Percentiles rank a stretch among this genome's conserved stretches.
phyloP scores from a whole-genome alignment of 495 filamentous ascomycete species.

The Lepidopterella palustris region DNA sequence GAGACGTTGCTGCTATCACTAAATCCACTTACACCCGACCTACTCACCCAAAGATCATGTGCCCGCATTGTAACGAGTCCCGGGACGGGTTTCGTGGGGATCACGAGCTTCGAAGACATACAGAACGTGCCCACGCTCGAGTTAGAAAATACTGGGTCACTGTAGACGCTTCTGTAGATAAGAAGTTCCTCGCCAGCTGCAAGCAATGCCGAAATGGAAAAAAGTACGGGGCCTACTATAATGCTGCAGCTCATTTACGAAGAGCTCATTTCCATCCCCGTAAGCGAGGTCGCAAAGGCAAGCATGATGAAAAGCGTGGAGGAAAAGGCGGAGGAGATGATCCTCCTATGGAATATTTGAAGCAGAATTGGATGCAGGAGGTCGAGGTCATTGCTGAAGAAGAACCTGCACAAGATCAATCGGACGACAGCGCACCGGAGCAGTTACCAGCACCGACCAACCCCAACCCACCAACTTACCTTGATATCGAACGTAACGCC shows the following conservation, averaged over 20 bases:
- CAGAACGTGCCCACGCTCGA: conserved; percentile 68
- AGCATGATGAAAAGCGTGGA: conserved; percentile 61
- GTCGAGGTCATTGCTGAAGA: conserved; percentile 45
- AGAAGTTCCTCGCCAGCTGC: conserved; percentile 70
- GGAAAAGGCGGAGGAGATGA: conserved; percentile 79
- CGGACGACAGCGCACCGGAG: conserved; percentile 2
- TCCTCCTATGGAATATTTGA: conserved; percentile 73
- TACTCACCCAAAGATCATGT: conserved; percentile 68
- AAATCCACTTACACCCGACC: conserved; percentile 71
- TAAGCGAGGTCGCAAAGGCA: conserved; percentile 49
- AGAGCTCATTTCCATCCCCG: conserved; percentile 78
- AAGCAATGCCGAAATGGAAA: conserved; percentile 76
- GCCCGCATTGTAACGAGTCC: conserved; percentile 64
- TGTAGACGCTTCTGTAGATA: conserved; percentile 53
- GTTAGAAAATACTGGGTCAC: conserved; percentile 77
- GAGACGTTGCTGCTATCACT: conserved; percentile 56
- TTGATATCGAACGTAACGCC: background rate
- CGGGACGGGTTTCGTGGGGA: conserved; percentile 88
- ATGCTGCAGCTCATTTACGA: conserved; percentile 86
- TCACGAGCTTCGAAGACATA: conserved; percentile 85
- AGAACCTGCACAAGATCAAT: background rate
- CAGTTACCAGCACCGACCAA: background rate
- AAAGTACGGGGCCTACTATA: conserved; percentile 88
- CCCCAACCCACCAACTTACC: background rate
- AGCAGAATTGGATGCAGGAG: conserved; percentile 70